Base-by-base conservation (phyloP, 441 rosid species). In the Euphorbia celastroides region DNA sequence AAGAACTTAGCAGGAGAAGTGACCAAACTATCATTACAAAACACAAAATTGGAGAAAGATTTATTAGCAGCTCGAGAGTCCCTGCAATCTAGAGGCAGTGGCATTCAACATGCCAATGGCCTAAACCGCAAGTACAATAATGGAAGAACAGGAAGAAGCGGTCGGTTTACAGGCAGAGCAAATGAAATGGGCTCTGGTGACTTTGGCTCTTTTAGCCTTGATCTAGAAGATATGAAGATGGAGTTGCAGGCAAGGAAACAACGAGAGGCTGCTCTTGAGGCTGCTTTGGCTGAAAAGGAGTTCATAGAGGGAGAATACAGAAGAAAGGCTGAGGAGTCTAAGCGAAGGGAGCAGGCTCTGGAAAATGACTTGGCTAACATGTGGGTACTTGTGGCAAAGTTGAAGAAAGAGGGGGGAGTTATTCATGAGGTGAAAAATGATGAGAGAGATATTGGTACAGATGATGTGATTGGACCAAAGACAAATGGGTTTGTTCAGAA, bases 311-410 rank as follows among this genome's bases (percentile, higher is more conserved):
- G 90, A 70, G 92, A 84, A 70, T 88, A 83, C 74, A 82, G 80
- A 82, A 88, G 84, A 80, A 90, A 79, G 67, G 81, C 72, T 27
- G 98, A 92, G 74, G 98, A 88, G 78, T 88, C 92, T 59, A 90
- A 84, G 88, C 86, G 68, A 75, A 86, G 90, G 77, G 98, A 95
- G 72, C 95, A 87, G 78, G 85, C 93, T 70, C 72, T 92, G 57
- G 99, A 95, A 83, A 95, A 90, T 74, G 99, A 95, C 77, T 77
- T 92, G 66, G 97, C 99, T 51, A 92, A 90, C 76, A 95, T 95
- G 99, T 92, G 99, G 98, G 95, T 95, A 44, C 97, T 95, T 78
- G 99, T 95, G 74, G 97, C 99, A 48, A 90, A 87, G 82, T 78
- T 95, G 69, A 95, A 95, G 92, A 95, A 87, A 77, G 92, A 83